phyloP scores from a whole-genome alignment of 805 yeast species.

The Candida vartiovaarae region DNA sequence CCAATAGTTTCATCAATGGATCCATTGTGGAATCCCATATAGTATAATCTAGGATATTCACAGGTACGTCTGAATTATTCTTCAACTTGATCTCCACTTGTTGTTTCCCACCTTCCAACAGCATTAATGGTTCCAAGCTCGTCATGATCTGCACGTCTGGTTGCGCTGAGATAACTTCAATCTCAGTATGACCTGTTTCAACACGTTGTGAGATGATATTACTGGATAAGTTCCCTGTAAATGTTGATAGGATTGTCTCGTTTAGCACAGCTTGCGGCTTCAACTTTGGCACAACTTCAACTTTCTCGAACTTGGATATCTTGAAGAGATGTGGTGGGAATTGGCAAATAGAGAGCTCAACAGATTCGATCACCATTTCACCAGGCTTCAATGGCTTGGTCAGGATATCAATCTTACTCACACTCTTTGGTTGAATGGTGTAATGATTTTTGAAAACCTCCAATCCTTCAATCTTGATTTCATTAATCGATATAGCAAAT shows the following conservation, averaged over 20 bases:
- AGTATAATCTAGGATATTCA: slow-evolving; percentile 52
- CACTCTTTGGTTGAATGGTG: slow-evolving; percentile 32
- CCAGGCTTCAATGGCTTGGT: slow-evolving; percentile 48
- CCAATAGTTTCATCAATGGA: slow-evolving; percentile 49
- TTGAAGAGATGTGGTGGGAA: slow-evolving; percentile 42
- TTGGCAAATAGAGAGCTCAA: slow-evolving; percentile 42
- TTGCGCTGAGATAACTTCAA: slow-evolving; percentile 39
- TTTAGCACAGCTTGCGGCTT: slow-evolving; percentile 11
- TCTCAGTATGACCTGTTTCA: slow-evolving; percentile 23
- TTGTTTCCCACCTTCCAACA: slow-evolving; percentile 69
- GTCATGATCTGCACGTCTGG: slow-evolving; percentile 52
- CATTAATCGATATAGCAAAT: slow-evolving; percentile 58
- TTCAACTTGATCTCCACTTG: slow-evolving; percentile 43
- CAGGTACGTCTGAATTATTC: slow-evolving; percentile 51
- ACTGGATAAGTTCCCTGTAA: slow-evolving; percentile 11
- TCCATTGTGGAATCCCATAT: slow-evolving; percentile 71
- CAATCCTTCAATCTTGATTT: slow-evolving; percentile 32
- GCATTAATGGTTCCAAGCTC: slow-evolving; percentile 52
- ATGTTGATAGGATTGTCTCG: slow-evolving; percentile 3
- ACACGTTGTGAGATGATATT: slow-evolving; percentile 14
- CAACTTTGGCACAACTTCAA: slow-evolving; percentile 20
- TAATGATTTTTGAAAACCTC: slow-evolving; percentile 26
- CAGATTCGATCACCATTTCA: slow-evolving; percentile 39
- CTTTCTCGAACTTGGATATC: slow-evolving; percentile 29
- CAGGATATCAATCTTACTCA: slow-evolving; percentile 33